Conservation (phyloP, 176 grass and related monocot species). For the Oryza rufipogon region DNA sequence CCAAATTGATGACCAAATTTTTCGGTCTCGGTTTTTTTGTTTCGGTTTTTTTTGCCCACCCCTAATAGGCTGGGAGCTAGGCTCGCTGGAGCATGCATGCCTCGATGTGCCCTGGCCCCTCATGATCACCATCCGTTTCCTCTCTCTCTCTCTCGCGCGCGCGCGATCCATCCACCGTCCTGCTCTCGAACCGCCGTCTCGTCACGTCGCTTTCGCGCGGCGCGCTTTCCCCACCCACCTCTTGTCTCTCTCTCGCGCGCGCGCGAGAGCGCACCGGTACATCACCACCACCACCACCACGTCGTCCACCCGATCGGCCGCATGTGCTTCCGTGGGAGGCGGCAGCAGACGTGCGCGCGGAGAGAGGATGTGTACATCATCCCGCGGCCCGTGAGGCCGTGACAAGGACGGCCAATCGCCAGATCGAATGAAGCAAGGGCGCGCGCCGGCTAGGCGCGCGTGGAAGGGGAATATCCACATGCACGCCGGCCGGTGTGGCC, state of each 20-base stretch:
- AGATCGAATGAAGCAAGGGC: background rate
- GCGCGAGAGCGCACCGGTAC: background rate
- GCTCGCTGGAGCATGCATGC: too few species aligned
- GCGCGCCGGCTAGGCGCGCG: background rate
- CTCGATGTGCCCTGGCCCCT: too few species aligned
- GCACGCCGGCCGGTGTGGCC: background rate
- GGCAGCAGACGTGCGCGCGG: too few species aligned
- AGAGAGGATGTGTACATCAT: too few species aligned
- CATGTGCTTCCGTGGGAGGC: conserved; percentile 38
- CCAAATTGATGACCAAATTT: too few species aligned
- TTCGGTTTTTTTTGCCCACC: too few species aligned
- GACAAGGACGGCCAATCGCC: conserved; percentile 27
- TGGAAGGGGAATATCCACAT: conserved; percentile 30
- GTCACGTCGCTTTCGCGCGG: conserved; percentile 47
- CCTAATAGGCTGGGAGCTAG: too few species aligned
- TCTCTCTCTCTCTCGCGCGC: too few species aligned
- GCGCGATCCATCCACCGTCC: background rate
- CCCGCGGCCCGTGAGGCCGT: background rate
- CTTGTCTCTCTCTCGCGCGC: too few species aligned
- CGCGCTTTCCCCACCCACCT: background rate
- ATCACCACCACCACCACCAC: background rate
- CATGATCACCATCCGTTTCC: too few species aligned
- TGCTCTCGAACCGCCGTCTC: conserved; percentile 34
- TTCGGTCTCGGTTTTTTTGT: too few species aligned
- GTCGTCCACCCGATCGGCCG: background rate